Evolutionary conservation across 2,329 filamentous ascomycete genomes (phyloP), one percentile per base, ranked within the genome.

Genomic region (Aspergillus transmontanensis): DNA sequence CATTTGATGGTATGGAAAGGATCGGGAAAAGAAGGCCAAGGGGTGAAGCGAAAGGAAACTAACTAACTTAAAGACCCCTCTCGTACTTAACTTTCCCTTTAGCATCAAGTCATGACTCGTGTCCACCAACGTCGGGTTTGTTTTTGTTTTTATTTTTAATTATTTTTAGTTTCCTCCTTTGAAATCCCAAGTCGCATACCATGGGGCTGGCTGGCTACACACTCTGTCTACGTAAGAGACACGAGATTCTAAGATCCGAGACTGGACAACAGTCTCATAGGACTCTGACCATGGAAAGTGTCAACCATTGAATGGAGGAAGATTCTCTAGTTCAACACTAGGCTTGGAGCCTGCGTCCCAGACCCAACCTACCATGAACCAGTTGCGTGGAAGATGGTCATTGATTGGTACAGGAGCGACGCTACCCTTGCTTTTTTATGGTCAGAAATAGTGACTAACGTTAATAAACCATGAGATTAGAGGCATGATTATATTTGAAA

Each of bases 81-180:
- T 39, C 51, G 32, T 55, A 39, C 51, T 54, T 36, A 23, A 54
- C 51, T 36, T 51, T 30, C 46, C 46, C 16, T 28, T 23, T 54
- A 54, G 51, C 30, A 11, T 54, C 51, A 9, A 23, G 19, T 28
- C 51, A 54, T 54, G 51, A 54, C 51, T 54, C 51, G 51, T 54
- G 51, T n/a, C 32, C 32, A 21, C 32, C 51, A 39, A 55, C 32
- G 34, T 55, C 21, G n/a, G 28, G 4, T 21, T 21, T 32, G 21
- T 51, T 51, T 51, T 32, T 32, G 21, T 32, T 51, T 54, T 41
- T 19, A 4, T 41, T 41, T 41, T 41, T 19, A 19, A 10, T 41
- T 41, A 41, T 41, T 41, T 41, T 28, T 28, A 28, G 3, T n/a
- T 16, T 36, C 14, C 14, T 36, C 34, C 34, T 32, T 32, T 51